Base-by-base conservation (phyloP, 1,284 basidiomycete genomes). In the Coniferiporia sulphurascens region DNA sequence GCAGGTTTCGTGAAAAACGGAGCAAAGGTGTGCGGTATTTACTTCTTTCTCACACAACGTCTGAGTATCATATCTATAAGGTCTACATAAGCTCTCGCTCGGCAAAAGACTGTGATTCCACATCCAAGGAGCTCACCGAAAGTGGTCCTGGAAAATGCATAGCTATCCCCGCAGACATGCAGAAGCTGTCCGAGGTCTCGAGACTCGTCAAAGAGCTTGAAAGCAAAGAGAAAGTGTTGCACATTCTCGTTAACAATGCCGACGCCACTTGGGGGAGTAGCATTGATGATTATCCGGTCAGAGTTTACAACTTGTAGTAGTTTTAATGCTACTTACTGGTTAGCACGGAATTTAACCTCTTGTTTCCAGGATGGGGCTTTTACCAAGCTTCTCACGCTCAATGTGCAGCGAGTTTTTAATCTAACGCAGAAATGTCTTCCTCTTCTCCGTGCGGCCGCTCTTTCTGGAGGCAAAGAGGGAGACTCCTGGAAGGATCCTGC, bases 71-170 rank as follows among this genome's bases (percentile, higher is more conserved):
- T 13, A 27, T 50, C 22, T 35, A 10, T 34, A 43, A 84, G 76
- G 86, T 88, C 32, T 90, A 89, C 71, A 87, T 89, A 64, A 80
- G 83, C 1, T 84, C 86, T 3, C 81, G 87, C 36, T 80, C 80
- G 32, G 75, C 72, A 15, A 76, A 80, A 62, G 83, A 83, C 52
- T 85, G 85, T 67, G 72, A 81, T 27, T 72, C 70, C 27, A 85
- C 85, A 0, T 85, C 85, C 2, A 69, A 73, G 17, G 78, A 83
- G 65, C 76, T 89, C 56, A 83, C 76, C 54, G 70, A 71, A 35
- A 69, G 78, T 21, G 86, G 85, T 0, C 78, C 81, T 2, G 85
- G 86, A 10, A 66, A 67, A 38, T 88, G 86, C 67, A 70, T 83
- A 43, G 69, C 85, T 4, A 72, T 89, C 32, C 79, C 83, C 0